Evolutionary conservation across 768 basidiomycete genomes (phyloP).

Genomic region (Harrya chromipes): DNA sequence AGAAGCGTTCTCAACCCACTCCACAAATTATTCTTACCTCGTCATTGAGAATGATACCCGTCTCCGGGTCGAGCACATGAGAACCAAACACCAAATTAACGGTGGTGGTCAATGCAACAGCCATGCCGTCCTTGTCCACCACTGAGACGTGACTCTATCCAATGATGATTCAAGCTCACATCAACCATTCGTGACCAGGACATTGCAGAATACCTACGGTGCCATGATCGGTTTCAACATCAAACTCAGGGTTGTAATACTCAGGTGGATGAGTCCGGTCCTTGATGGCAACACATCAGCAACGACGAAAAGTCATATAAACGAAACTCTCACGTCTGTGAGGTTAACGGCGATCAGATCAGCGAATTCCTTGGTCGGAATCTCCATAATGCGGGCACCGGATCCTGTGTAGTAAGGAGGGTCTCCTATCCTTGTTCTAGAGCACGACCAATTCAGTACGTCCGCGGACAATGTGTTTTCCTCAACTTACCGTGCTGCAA

Average conservation of each 20-base stretch:
- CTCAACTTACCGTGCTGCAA: conserved; percentile 52
- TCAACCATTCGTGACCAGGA: conserved; percentile 4
- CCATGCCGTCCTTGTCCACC: conserved; percentile 84
- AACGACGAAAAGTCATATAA: conserved; percentile 1
- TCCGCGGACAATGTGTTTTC: conserved; percentile 8
- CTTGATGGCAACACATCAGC: conserved; percentile 38
- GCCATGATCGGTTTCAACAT: conserved; percentile 78
- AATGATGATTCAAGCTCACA: not conserved
- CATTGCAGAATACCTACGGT: conserved; percentile 42
- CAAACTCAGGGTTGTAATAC: conserved; percentile 85
- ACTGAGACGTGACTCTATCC: conserved; percentile 79
- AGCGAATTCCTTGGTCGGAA: conserved; percentile 69
- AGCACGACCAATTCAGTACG: conserved; percentile 7
- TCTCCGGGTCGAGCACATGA: conserved; percentile 78
- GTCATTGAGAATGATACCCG: conserved; percentile 88
- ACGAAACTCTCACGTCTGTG: conserved; percentile 66
- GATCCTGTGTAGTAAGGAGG: conserved; percentile 58
- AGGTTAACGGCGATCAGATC: conserved; percentile 60
- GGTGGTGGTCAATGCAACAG: conserved; percentile 81
- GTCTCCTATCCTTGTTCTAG: conserved; percentile 82
- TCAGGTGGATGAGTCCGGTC: conserved; percentile 74
- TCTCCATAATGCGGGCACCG: conserved; percentile 52
- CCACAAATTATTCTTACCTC: conserved; percentile 45
- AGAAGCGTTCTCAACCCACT: not conserved
- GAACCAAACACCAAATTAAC: conserved; percentile 92